Conservation (phyloP, 2,329 filamentous ascomycete genomes). For the Bipolaris cookei region DNA sequence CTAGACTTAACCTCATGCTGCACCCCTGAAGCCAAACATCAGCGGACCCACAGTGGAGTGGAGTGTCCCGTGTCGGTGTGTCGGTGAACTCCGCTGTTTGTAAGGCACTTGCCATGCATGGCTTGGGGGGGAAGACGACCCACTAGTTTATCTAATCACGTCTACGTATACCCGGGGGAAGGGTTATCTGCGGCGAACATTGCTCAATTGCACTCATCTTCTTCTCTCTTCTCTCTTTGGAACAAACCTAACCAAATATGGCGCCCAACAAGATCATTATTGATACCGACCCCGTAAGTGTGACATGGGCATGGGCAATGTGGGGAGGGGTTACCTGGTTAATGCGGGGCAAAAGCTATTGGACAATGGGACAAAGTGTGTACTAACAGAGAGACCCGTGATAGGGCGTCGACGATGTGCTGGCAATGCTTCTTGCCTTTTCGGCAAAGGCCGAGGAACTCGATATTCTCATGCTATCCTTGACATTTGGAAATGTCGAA, state of each 20-base stretch:
- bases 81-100: conserved; percentile 27
- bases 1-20: background rate
- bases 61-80: conserved; percentile 18
- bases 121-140: conserved; percentile 11
- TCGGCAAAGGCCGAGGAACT: conserved; percentile 82
- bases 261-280: conserved; percentile 76
- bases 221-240: background rate
- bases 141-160: conserved; percentile 34
- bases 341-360: conserved; percentile 18
- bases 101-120: conserved; percentile 22
- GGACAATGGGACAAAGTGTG: background rate
- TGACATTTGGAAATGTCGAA: conserved; percentile 94
- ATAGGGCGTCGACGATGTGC: conserved; percentile 85
- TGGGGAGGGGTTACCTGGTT: background rate
- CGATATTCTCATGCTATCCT: conserved; percentile 81
- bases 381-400: background rate
- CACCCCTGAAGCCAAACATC: background rate
- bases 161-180: background rate
- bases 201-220: background rate
- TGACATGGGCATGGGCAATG: background rate
- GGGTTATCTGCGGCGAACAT: background rate
- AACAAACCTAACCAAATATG: conserved; percentile 30
- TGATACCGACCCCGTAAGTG: conserved; percentile 85
- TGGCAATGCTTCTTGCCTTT: conserved; percentile 86
- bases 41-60: conserved; percentile 17